A percentile compares a stretch with the other conserved stretches of the same genome.
phyloP scores from a whole-genome alignment of 176 grass and related monocot genomes.

The Avena atlantica region DNA sequence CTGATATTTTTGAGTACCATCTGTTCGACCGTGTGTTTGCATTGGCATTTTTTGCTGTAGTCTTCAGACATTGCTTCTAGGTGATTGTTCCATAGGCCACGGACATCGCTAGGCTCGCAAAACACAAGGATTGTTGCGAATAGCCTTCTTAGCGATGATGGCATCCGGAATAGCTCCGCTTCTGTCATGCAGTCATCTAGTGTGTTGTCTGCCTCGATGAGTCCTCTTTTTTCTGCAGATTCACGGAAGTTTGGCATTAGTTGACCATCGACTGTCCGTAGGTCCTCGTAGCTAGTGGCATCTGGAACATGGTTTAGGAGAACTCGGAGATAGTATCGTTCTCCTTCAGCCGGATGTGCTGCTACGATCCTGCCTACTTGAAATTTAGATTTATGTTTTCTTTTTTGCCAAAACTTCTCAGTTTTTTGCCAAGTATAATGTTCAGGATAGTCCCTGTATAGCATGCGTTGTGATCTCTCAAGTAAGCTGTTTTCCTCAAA shows the following conservation, averaged over 20 bases:
- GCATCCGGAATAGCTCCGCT: background rate
- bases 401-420: background rate
- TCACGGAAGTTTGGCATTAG: background rate
- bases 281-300: background rate
- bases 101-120: background rate
- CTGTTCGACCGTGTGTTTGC: background rate
- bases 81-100: background rate
- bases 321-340: background rate
- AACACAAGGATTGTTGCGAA: background rate
- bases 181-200: background rate
- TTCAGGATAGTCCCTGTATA: conserved; percentile 8
- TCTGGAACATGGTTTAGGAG: background rate
- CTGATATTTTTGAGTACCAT: too few relatives aligned
- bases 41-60: background rate
- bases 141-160: background rate
- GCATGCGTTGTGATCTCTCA: background rate
- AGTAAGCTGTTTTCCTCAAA: too few relatives aligned
- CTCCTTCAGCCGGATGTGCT: background rate
- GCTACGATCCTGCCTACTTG: background rate
- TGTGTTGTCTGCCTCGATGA: background rate
- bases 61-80: background rate
- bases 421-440: conserved; percentile 2
- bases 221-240: background rate
- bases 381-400: background rate
- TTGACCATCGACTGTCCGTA: background rate